Evolutionary conservation across 1,284 basidiomycete species (phyloP), one percentile per base, ranked within the genome.

Genomic region (Leccinum subrobustum): DNA sequence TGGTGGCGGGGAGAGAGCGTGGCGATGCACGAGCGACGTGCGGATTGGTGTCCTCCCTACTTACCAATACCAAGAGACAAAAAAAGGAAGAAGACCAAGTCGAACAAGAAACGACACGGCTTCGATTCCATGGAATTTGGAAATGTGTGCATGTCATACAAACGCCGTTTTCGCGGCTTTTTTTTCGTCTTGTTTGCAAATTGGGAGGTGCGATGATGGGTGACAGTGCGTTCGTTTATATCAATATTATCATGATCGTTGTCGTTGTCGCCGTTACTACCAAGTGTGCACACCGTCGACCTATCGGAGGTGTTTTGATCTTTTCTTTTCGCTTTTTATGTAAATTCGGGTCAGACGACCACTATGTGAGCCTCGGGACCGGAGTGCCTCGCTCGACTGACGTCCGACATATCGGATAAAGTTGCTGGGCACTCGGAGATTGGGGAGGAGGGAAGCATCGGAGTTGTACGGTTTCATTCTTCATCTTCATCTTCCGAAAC

Each of bases 101-200:
- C 42, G 6, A 18, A 18, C 42, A 20, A 44, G 42, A 44, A 44
- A 44, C 39, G 39, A n/a, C 42, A 18, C n/a, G 5, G n/a, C 39
- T 35, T 62, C 57, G 42, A 23, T 63, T 33, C 71, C 71, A 33
- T 12, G 31, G 31, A 33, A 33, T 33, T 73, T 68, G 71, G 68
- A 71, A 67, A 73, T 27, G 35, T 37, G 35, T 20, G 9, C 20
- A 18, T 9, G 18, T 18, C 42, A 44, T 18, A 44, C 42, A 44
- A 18, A 18, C 42, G 42, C 42, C 42, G 42, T 42, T 18, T 42
- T 44, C 18, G 9, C 39, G 39, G 31, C 37, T 39, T 39, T 23
- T n/a, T 12, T 20, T 6, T 6, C 3, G 55, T 35, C 20, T 57
- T 56, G 9, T 65, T 63, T 44, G 42, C 60, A 50, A 55, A 52